Evolutionary conservation across 202 grass and related monocot genomes (phyloP), one percentile per base, ranked within the genome.

Genomic region (Setaria italica): DNA sequence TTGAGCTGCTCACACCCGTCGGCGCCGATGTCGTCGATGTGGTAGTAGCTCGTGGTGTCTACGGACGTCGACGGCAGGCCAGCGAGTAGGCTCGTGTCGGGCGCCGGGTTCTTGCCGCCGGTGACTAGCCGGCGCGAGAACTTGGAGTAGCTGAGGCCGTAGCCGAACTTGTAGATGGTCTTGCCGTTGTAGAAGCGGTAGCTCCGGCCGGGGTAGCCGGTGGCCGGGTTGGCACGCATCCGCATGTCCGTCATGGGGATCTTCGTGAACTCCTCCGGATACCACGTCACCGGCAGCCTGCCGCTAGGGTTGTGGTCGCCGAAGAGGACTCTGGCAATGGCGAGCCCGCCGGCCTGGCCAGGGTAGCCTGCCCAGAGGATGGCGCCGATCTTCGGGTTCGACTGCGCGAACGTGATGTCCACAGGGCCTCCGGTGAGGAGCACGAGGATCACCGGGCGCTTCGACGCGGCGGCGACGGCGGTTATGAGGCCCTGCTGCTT

Each of bases 331-430:
- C 84, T 78, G 16, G 94, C 88, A 7, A 97, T 92, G 62, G 91
- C 91, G 0, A 76, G 80, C 4, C 94, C 94, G 5, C 94, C 91
- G 4, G 80, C 88, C 46, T 97, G 87, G 39, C 92, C 92, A 0
- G 91, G 94, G 71, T 94, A 97, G 0, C 94, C 92, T 0, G 86
- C 92, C 94, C 92, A 97, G 15, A 97, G 17, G 58, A 94, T 92
- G 7, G 82, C 84, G 0, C 88, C 77, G 25, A 97, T 90, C 72
- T 94, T 92, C 0, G 84, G 67, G 75, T 94, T 85, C 0, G 8
- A 34, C 74, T 97, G 88, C 6, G 86, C 86, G 34, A 97, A 92
- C 0, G 88, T 63, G 16, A 97, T 19, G 63, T 94, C 94, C 1
- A 94, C 84, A 0, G 92, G 92, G 15, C 92, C 92, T 12, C 94